Evolutionary conservation across 257 asterid genomes (phyloP), one percentile per base, ranked within the genome.

Genomic region (Capsicum pubescens): DNA sequence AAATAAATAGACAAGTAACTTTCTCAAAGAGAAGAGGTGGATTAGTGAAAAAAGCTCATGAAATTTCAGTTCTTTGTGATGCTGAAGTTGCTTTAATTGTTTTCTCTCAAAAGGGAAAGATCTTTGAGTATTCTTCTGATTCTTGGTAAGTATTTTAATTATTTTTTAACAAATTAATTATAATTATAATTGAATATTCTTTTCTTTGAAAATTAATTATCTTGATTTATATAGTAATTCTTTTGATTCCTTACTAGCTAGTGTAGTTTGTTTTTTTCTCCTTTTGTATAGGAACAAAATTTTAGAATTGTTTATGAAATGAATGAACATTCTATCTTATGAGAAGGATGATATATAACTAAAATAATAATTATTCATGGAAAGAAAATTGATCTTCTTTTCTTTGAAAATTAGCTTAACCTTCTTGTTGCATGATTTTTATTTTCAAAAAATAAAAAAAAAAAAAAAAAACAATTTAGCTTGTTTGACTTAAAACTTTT

Each of bases 21-120:
- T 94, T 94, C 87, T 93, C 98, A 21, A 94, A 94, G 93, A 87
- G 98, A 83, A 91, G 98, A 70, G 89, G 72, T 79, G 98, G 98
- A 9, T 87, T 93, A 85, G 80, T 92, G 85, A 94, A 94, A 94
- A 94, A 94, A 82, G 98, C 98, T 66, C 93, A 92, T 85, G 97
- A 94, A 87, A 91, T 94, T 83, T 94, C 98, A 79, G 97, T 94
- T 55, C 89, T 94, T 16, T 94, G 97, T 71, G 97, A 94, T 89
- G 95, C 96, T 46, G 97, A 94, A 54, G 97, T 94, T 1, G 98
- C 91, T 72, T 74, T 94, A 84, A 92, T 93, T 88, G 91, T 94
- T 83, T 93, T 94, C 83, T 94, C 98, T 48, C 85, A 92, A 83
- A 94, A 91, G 85, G 98, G 97, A 10, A 94, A 94, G 84, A 92